A percentile compares a stretch with the other conserved stretches of the same genome.
These are phyloP conservation scores for Zopfia rhizophila DNA, from an alignment of 2,329 filamentous ascomycete species.

Conservation along the genomic window DNA sequence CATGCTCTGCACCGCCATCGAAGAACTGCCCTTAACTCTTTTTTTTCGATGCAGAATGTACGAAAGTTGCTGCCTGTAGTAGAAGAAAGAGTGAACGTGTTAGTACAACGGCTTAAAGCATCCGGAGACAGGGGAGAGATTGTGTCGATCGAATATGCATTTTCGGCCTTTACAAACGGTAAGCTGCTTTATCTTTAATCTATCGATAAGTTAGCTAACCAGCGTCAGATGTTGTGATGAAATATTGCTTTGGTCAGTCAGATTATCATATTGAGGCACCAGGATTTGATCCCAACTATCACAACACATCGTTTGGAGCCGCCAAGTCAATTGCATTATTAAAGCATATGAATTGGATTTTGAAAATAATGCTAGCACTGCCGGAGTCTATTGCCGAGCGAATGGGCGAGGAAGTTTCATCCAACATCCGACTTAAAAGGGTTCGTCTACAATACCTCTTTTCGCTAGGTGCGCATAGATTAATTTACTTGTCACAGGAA, in stretches of 20 bases:
- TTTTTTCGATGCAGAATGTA: too few species aligned
- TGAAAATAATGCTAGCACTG: slow-evolving; percentile 15
- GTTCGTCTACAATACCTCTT: not conserved
- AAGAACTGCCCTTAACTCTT: too few species aligned
- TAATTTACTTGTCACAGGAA: too few species aligned
- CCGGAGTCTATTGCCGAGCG: slow-evolving; percentile 19
- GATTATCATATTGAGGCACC: slow-evolving; percentile 21
- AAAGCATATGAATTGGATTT: slow-evolving; percentile 22
- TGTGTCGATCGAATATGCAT: too few species aligned
- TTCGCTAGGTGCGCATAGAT: not conserved
- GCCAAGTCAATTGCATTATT: slow-evolving; percentile 18
- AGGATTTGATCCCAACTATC: slow-evolving; percentile 16
- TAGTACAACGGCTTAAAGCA: slow-evolving; percentile 30
- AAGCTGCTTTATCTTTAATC: too few species aligned
- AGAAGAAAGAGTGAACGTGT: too few species aligned
- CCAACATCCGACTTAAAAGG: slow-evolving; percentile 11
- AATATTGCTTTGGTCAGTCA: not conserved
- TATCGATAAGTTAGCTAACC: too few species aligned
- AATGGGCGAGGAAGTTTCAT: slow-evolving; percentile 21
- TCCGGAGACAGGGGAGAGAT: too few species aligned
- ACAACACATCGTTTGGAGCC: slow-evolving; percentile 18
- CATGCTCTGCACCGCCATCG: too few species aligned
- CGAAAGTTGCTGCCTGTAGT: too few species aligned
- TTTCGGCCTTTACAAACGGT: too few species aligned
- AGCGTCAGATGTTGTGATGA: too few species aligned